phyloP scores from a whole-genome alignment of 139 green algal species.

The Edaphochlamys debaryana region DNA sequence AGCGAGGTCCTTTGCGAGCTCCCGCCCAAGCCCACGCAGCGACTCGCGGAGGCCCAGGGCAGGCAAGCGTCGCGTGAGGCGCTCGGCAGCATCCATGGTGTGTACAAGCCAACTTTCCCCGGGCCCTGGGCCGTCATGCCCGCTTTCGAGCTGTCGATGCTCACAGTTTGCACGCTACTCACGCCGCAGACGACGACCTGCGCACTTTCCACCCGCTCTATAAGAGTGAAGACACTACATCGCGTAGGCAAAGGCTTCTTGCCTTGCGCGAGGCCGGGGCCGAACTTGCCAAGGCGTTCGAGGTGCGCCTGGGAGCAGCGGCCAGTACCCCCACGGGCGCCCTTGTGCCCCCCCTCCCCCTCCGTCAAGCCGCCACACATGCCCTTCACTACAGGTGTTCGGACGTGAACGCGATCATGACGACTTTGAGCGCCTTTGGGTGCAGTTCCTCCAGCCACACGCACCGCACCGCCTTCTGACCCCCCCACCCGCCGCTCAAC shows the following conservation, averaged over 20 bases:
- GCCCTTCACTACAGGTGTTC: neutral
- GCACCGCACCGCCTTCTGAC: conserved; percentile 4
- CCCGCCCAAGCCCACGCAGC: conserved; percentile 27
- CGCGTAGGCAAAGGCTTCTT: neutral
- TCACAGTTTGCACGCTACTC: neutral
- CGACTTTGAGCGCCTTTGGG: conserved; percentile 33
- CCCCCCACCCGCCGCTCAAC: neutral
- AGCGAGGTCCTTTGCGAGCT: conserved; percentile 29
- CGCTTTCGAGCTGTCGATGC: neutral
- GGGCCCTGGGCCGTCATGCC: no score
- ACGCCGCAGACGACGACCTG: neutral
- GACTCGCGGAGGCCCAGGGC: no score
- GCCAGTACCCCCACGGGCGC: no score
- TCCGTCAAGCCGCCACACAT: neutral
- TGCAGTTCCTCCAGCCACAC: neutral
- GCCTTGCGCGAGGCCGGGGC: neutral
- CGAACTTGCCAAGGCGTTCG: conserved; percentile 9
- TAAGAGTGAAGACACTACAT: neutral
- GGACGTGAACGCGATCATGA: conserved; percentile 11
- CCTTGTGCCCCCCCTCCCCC: neutral
- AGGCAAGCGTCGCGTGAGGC: no score
- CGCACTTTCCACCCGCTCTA: neutral
- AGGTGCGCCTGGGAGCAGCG: neutral
- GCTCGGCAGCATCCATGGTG: neutral
- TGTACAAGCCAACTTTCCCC: neutral